Base-by-base conservation (phyloP, 202 grass and related monocot species). In the Panicum hallii region DNA sequence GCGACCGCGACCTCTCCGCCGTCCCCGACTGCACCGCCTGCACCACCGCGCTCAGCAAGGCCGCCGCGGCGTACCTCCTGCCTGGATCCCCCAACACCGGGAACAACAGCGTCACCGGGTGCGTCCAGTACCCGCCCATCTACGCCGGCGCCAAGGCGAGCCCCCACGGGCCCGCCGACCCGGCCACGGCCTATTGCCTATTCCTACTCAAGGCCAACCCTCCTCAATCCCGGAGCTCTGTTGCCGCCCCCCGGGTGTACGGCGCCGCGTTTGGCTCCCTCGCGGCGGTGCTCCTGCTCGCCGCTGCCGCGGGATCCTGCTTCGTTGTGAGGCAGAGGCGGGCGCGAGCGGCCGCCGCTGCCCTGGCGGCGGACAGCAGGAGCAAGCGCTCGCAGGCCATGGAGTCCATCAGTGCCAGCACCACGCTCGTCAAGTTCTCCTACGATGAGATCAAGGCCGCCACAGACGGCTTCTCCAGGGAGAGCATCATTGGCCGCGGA, bases 331-430 rank as follows among this genome's bases (percentile, higher is more conserved):
- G 63, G 43, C 63, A 77, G 46, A 45, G 81, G 56, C 75, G 12
- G 61, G 20, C 20, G 52, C 52, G 47, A n/a, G 82, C 7, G 2
- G 52, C 72, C 0, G 88, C 67, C 0, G 44, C 75, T 12, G 63
- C 74, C 11, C 30, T 82, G 8, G 72, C 67, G 14, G 75, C 75
- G 0, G 87, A 81, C 50, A 87, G 66, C 42, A 87, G 84, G 86
- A 89, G 86, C 68, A 92, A 71, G 72, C 85, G 86, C 49, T 93
- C 93, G 7, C 84, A 57, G 53, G 91, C 91, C 1, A 84, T 99
- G 79, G 88, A 97, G 81, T 96, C 97, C 49, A 99, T 99, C 80
- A 84, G 73, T 20, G 93, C 96, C 57, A 96, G 93, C 91, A 92
- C 97, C 42, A 99, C 91, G 5, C 76, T 99, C 11, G 74, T 97